Evolutionary conservation across 768 basidiomycete genomes (phyloP).

Genomic region (Russula brevipes): DNA sequence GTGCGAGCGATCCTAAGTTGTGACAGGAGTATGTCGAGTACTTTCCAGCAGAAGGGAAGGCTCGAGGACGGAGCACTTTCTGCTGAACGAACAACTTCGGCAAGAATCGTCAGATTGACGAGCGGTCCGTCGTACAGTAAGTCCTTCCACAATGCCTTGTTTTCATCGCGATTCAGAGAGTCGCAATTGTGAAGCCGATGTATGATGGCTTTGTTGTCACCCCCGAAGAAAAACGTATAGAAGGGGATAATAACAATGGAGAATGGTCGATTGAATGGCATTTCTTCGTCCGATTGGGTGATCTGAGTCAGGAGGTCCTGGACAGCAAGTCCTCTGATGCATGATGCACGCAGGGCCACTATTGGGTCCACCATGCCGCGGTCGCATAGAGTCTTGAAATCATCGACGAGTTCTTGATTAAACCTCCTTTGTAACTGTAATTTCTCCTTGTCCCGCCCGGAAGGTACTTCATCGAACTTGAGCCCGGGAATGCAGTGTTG

Average conservation of each 20-base stretch:
- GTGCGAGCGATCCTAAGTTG: background rate
- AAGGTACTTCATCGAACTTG: background rate
- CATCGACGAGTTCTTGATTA: background rate
- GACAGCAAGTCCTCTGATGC: constrained; percentile 1
- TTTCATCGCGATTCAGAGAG: background rate
- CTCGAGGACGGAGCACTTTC: background rate
- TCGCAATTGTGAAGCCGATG: background rate
- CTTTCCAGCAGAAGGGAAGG: constrained; percentile 13
- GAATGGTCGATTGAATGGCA: background rate
- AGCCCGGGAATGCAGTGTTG: background rate
- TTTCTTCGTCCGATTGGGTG: background rate
- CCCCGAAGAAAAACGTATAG: background rate
- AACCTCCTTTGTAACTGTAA: background rate
- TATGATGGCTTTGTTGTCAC: background rate
- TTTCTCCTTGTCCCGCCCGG: background rate
- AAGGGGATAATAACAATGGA: background rate
- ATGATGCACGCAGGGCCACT: constrained; percentile 5
- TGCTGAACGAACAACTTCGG: background rate
- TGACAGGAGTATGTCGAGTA: constrained; percentile 8
- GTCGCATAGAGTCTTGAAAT: background rate
- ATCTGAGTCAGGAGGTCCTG: constrained; percentile 5
- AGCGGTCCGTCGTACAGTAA: constrained; percentile 11
- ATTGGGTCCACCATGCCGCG: background rate
- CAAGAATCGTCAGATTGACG: constrained; percentile 4
- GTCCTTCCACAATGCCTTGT: background rate